These are phyloP conservation scores for Trametes elegans DNA, from an alignment of 768 basidiomycete genomes.

Conservation along the genomic window DNA sequence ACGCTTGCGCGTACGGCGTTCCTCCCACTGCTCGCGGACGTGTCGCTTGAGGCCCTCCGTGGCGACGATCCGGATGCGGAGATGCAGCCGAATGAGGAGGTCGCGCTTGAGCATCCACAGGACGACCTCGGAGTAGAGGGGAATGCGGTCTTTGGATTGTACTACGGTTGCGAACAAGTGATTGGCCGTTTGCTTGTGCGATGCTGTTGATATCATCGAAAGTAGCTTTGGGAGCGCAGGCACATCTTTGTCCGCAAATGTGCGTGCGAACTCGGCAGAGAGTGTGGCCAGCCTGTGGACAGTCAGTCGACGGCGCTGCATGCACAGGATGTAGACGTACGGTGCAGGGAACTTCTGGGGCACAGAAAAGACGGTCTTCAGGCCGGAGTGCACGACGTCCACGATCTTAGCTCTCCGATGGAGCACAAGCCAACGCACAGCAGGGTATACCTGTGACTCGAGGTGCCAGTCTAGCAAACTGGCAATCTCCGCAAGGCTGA, in stretches of 20 bases:
- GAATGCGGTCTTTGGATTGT: slow-evolving; percentile 60
- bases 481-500: slow-evolving; percentile 80
- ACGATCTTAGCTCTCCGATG: slow-evolving; percentile 89
- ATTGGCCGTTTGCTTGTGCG: slow-evolving; percentile 59
- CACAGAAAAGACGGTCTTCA: slow-evolving; percentile 82
- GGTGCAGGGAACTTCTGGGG: slow-evolving; percentile 59
- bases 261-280: slow-evolving; percentile 54
- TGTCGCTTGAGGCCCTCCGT: slow-evolving; percentile 70
- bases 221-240: slow-evolving; percentile 74
- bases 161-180: slow-evolving; percentile 84
- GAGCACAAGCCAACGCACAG: slow-evolving; percentile 90
- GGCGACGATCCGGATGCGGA: slow-evolving; percentile 82
- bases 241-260: slow-evolving; percentile 59
- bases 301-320: neutral
- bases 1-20: slow-evolving; percentile 34
- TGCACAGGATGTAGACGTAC: slow-evolving; percentile 39
- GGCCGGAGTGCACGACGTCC: slow-evolving; percentile 73
- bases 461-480: slow-evolving; percentile 81
- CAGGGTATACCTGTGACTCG: slow-evolving; percentile 79
- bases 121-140: slow-evolving; percentile 77
- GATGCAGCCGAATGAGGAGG: slow-evolving; percentile 80
- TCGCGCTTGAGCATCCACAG: slow-evolving; percentile 90
- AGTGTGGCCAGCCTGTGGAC: slow-evolving; percentile 49
- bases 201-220: slow-evolving; percentile 67
- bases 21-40: slow-evolving; percentile 44